Base-by-base conservation (phyloP, 2,329 filamentous ascomycete genomes). In the Talaromyces sp. region DNA sequence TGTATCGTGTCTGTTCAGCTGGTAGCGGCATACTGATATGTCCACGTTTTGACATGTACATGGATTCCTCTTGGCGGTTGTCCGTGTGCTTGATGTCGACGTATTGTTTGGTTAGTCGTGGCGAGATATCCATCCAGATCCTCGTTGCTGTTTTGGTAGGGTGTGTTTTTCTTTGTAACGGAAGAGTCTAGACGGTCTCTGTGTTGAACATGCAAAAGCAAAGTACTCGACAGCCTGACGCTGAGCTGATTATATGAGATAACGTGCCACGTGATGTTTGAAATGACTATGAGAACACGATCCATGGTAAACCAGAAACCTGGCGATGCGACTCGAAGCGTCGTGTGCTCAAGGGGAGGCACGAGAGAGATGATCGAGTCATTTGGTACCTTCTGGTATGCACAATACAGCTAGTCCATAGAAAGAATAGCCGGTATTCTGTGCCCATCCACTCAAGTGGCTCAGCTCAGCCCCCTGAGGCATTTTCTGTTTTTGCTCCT, bases 401-500 rank as follows among this genome's bases (percentile, higher is more conserved):
- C 2, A 1, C 19, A 37, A 56, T 56, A 56, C 52, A 24, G 50
- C 52, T 56, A 37, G 16, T 3, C 33, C 33, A 24, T 22, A 39
- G 14, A 5, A 39, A 7, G 52, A 24, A 56, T 56, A 39, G n/a
- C 13, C 52, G 11, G 33, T 37, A 56, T 14, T 56, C 11, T 13
- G 19, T 22, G 31, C 13, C 19, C 48, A 24, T 47, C 61, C 48
- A 56, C 61, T 45, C 41, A 16, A 43, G 61, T 56, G 61, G 47
- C 61, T 57, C 39, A 57, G 52, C 56, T 56, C 62, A 47, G 62
- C 31, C 62, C 62, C 62, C 62, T 63, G 62, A 63, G 62, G 48
- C 31, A 63, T 63, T 63, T 59, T 58, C 22, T 27, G 48, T 45
- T 50, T 52, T 39, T 48, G 47, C 60, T 52, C 19, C 33, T 56